Base-by-base conservation (phyloP, 1,284 basidiomycete species). In the Cutaneotrichosporon sp. region DNA sequence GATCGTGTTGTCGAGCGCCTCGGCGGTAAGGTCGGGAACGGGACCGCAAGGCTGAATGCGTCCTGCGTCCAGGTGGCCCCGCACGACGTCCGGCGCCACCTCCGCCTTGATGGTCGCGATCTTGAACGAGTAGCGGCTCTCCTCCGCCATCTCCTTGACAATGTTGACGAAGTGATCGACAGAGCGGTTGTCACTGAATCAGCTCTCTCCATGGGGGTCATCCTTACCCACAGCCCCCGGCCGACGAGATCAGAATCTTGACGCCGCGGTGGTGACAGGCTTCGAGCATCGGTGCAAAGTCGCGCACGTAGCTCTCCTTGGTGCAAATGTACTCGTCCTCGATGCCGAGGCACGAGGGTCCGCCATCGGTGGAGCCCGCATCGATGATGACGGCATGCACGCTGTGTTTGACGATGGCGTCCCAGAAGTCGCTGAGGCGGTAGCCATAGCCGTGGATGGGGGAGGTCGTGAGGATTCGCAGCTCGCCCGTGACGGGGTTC, bases 51-150 rank as follows among this genome's bases (percentile, higher is more conserved):
- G 43, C 24, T 22, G 20, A 20, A 46, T 25, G 14, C 20, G 20
- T 10, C 43, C 43, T 18, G 43, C 4, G 10, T 20, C 9, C 14
- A 46, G 43, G n/a, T 46, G 24, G 20, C 24, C 20, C 20, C 24
- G 43, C n/a, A 46, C 43, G 16, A 25, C 24, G n/a, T 20, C n/a
- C 43, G 16, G 16, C 14, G 43, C 4, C n/a, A 46, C 43, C n/a
- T 46, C 43, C 9, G 43, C n/a, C 43, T 46, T 46, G 43, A 46
- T 46, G 11, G 43, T 46, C n/a, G 43, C 43, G 43, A 46, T n/a
- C 43, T 46, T 46, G 43, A 46, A 46, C n/a, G n/a, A 22, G 43
- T 46, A 46, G 20, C 8, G 9, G 20, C 24, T 46, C 20, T 7
- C 9, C 9, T 22, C 24, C 14, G 43, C 43, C 20, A 46, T 20